phyloP scores from a whole-genome alignment of 1,284 basidiomycete genomes.

The Vanrija pseudolonga region DNA sequence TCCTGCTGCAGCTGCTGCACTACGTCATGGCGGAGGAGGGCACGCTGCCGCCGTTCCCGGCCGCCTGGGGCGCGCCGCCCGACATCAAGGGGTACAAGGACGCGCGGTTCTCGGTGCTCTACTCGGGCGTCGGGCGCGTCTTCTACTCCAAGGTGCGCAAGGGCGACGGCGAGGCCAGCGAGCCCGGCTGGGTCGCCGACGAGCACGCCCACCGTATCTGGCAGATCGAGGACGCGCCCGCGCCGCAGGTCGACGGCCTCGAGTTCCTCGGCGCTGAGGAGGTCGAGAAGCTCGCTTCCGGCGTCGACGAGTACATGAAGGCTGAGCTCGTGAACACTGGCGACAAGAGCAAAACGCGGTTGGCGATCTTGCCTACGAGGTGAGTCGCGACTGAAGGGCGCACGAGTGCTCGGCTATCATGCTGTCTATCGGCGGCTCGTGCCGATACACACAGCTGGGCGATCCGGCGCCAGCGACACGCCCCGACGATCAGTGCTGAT shows the following conservation, averaged over 20 bases:
- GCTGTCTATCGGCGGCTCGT: too few relatives aligned
- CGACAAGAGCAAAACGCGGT: slow-evolving; percentile 10
- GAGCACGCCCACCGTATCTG: not conserved
- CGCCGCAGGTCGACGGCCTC: not conserved
- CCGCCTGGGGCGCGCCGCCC: slow-evolving; percentile 23
- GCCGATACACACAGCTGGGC: not conserved
- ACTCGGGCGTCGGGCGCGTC: slow-evolving; percentile 30
- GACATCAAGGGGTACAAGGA: not conserved
- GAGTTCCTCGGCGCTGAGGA: slow-evolving; percentile 4
- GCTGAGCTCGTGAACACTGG: not conserved
- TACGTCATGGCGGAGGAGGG: slow-evolving; percentile 18
- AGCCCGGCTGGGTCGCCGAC: slow-evolving; percentile 8
- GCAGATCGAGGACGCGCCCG: not conserved
- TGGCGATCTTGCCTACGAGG: slow-evolving; percentile 10
- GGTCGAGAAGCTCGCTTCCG: not conserved
- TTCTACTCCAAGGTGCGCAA: slow-evolving; percentile 30
- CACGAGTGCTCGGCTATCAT: too few relatives aligned
- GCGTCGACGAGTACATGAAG: slow-evolving; percentile 1
- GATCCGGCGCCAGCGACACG: not conserved
- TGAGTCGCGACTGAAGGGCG: not conserved
- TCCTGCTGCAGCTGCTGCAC: slow-evolving; percentile 33
- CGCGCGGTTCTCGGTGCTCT: slow-evolving; percentile 29
- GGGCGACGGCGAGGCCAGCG: not conserved
- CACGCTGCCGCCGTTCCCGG: slow-evolving; percentile 20
- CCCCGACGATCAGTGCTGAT: not conserved